phyloP scores from a whole-genome alignment of 2,329 filamentous ascomycete species.

The Exserohilum rostratum region DNA sequence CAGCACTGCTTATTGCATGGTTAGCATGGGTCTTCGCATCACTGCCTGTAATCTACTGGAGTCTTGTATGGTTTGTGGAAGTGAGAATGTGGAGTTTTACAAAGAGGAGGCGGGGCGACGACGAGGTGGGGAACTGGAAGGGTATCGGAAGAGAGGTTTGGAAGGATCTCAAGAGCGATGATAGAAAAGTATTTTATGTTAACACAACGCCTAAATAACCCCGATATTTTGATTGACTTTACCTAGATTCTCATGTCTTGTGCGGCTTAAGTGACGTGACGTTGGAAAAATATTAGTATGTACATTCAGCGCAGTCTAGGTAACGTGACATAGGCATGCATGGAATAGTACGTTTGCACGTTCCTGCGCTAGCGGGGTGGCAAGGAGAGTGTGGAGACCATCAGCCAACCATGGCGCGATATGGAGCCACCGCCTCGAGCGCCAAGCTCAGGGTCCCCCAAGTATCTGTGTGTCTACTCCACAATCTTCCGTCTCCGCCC shows the following conservation, averaged over 20 bases:
- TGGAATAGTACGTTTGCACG: background rate
- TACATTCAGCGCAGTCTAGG: no score
- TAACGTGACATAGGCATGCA: background rate
- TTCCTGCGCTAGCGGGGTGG: constrained; percentile 13
- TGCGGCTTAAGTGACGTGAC: no score
- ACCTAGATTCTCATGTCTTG: no score
- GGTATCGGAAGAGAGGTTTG: constrained; percentile 20
- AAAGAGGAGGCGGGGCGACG: constrained; percentile 20
- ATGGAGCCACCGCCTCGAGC: constrained; percentile 11
- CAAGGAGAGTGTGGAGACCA: background rate
- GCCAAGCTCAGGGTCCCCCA: constrained; percentile 11
- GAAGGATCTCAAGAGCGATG: constrained; percentile 22
- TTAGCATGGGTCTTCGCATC: constrained; percentile 18
- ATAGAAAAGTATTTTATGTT: background rate
- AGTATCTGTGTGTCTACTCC: no score
- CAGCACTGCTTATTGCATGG: constrained; percentile 27
- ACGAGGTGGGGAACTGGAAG: constrained; percentile 33
- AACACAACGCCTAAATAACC: background rate
- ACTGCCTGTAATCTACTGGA: constrained; percentile 27
- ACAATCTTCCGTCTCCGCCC: constrained; percentile 10
- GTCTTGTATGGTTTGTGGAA: constrained; percentile 36
- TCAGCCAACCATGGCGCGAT: constrained; percentile 18
- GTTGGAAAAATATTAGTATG: no score
- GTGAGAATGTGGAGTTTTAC: constrained; percentile 23
- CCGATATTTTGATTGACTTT: no score